Percentiles rank a stretch among this genome's conserved stretches.
Evolutionary conservation across 331 rosid genomes (phyloP).

Genomic region (Arachis monticola): DNA sequence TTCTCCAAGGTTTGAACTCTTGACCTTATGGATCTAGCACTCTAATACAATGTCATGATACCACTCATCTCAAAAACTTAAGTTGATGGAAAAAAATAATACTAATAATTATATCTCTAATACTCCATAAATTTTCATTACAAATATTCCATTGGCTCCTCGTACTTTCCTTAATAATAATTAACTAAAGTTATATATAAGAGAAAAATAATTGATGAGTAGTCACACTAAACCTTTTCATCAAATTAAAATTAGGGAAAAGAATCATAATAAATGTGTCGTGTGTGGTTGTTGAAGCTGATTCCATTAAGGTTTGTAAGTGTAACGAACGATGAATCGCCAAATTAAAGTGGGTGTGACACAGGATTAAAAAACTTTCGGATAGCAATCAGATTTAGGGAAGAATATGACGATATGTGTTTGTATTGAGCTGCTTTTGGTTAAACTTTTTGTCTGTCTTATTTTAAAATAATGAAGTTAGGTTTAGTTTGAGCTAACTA

Average conservation of each 20-base stretch:
- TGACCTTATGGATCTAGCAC: too few species aligned
- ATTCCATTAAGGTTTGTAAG: not conserved
- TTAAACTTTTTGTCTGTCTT: constrained; percentile 12
- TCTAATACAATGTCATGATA: too few species aligned
- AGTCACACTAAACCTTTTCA: constrained; percentile 1
- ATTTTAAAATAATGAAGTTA: constrained; percentile 23
- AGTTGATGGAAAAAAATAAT: too few species aligned
- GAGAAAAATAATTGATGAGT: not conserved
- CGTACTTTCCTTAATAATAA: too few species aligned
- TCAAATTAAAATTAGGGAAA: constrained; percentile 19
- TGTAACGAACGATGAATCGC: not conserved
- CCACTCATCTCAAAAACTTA: too few species aligned
- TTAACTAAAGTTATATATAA: not conserved
- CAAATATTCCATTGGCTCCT: too few species aligned
- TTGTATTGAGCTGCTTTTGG: constrained; percentile 23
- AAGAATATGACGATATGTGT: constrained; percentile 2
- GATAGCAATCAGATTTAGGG: constrained; percentile 28
- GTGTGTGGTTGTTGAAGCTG: constrained; percentile 2
- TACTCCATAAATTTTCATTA: too few species aligned
- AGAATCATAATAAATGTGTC: constrained; percentile 8
- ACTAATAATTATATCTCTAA: too few species aligned
- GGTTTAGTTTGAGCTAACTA: constrained; percentile 30
- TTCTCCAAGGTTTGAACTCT: too few species aligned
- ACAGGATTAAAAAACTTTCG: not conserved
- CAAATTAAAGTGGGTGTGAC: not conserved